phyloP scores from a whole-genome alignment of 345 rosid species.

The Trapa incisa region DNA sequence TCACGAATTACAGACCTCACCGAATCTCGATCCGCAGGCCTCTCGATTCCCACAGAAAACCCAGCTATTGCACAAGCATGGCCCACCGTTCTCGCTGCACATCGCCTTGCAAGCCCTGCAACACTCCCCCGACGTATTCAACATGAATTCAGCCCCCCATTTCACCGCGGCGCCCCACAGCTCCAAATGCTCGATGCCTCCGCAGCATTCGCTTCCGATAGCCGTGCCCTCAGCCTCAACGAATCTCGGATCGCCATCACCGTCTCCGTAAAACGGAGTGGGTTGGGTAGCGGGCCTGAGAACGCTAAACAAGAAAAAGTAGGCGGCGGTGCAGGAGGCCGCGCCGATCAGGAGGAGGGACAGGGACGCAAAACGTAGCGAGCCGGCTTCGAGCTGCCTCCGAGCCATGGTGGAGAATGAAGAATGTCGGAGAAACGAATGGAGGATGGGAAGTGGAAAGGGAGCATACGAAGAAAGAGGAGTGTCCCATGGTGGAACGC shows the following conservation, averaged over 20 bases:
- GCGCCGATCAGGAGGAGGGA: slow-evolving; percentile 39
- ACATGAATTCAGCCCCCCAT: slow-evolving; percentile 91
- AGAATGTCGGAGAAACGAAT: not conserved
- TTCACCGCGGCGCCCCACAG: slow-evolving; percentile 93
- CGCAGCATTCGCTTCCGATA: slow-evolving; percentile 43
- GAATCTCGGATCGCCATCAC: not conserved
- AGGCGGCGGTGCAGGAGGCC: slow-evolving; percentile 50
- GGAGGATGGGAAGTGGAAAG: not conserved
- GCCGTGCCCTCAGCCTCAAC: not conserved
- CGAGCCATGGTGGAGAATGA: slow-evolving; percentile 38
- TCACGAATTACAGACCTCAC: slow-evolving; percentile 45
- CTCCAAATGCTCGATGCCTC: slow-evolving; percentile 77
- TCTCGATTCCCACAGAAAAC: slow-evolving; percentile 71
- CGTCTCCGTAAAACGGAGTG: not conserved
- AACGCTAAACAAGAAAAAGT: slow-evolving; percentile 39
- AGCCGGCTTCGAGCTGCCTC: slow-evolving; percentile 38
- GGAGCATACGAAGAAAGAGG: slow-evolving; percentile 8
- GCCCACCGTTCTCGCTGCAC: slow-evolving; percentile 79
- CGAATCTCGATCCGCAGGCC: slow-evolving; percentile 74
- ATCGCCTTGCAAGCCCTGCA: slow-evolving; percentile 80
- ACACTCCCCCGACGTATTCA: slow-evolving; percentile 55
- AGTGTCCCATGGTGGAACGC: slow-evolving; percentile 1
- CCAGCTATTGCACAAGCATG: slow-evolving; percentile 93
- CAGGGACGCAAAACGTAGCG: slow-evolving; percentile 44
- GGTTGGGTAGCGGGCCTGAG: slow-evolving; percentile 10